Conservation (phyloP, 2,329 filamentous ascomycete genomes). For the Aspergillus nomiae region DNA sequence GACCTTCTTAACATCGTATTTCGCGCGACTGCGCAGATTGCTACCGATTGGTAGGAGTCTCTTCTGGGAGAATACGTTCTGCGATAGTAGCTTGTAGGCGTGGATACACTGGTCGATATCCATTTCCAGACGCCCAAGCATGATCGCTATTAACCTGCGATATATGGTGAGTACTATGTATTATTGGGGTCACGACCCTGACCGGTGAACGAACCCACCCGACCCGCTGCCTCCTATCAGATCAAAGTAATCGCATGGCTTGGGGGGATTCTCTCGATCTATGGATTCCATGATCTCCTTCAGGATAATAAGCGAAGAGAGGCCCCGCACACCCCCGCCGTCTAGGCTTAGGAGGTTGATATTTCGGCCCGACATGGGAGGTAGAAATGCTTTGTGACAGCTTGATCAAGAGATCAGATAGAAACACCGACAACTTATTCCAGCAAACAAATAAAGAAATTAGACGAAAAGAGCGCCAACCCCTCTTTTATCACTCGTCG, state of each 20-base stretch:
- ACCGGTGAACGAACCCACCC: constrained; percentile 34
- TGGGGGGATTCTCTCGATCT: constrained; percentile 26
- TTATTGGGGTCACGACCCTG: neutral
- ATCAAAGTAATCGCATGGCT: constrained; percentile 43
- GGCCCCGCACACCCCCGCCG: constrained; percentile 44
- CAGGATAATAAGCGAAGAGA: constrained; percentile 42
- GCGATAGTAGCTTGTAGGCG: constrained; percentile 43
- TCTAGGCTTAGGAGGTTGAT: constrained; percentile 33
- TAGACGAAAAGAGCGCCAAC: neutral
- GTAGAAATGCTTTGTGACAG: neutral
- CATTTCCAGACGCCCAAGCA: constrained; percentile 52
- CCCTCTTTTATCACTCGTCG: neutral
- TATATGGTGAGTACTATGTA: neutral
- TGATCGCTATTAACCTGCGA: constrained; percentile 49
- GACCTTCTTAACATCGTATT: constrained; percentile 37
- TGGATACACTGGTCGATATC: constrained; percentile 46
- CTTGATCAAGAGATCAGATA: neutral
- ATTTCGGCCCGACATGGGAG: constrained; percentile 18
- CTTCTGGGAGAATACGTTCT: constrained; percentile 37
- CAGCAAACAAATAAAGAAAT: neutral
- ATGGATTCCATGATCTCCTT: constrained; percentile 37
- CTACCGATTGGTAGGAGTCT: constrained; percentile 23
- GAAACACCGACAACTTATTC: neutral
- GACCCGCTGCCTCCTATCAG: constrained; percentile 45
- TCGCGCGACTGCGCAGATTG: constrained; percentile 20